Conservation (phyloP, 2,329 filamentous ascomycete genomes). For the Incumbomyces lentus region DNA sequence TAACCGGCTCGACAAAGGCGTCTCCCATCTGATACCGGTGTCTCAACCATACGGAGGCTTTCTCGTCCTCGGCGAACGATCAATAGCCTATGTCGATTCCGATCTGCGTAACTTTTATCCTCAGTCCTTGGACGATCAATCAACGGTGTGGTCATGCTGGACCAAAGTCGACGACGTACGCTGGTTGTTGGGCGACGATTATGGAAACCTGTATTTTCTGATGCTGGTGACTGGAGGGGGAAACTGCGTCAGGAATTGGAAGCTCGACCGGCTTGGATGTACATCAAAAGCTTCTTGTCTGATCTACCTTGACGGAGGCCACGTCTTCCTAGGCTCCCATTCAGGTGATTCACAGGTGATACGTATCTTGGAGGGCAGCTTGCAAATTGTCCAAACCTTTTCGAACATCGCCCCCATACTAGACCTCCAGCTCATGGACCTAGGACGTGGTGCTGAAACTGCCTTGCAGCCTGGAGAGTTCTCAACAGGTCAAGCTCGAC, state of each 20-base stretch:
- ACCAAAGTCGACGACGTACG: conserved; percentile 68
- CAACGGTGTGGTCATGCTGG: conserved; percentile 88
- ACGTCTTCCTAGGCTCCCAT: conserved; percentile 82
- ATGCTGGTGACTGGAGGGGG: conserved; percentile 56
- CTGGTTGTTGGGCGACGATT: conserved; percentile 87
- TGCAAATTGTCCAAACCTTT: conserved; percentile 63
- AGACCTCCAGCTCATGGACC: conserved; percentile 93
- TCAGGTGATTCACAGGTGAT: conserved; percentile 85
- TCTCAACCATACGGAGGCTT: conserved; percentile 55
- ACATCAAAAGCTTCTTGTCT: conserved; percentile 69
- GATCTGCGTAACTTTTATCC: conserved; percentile 57
- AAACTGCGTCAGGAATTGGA: conserved; percentile 60
- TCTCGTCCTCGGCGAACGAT: conserved; percentile 67
- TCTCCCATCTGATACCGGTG: conserved; percentile 53
- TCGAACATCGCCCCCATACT: conserved; percentile 82
- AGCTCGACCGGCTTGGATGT: conserved; percentile 54
- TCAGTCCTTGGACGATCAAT: conserved; percentile 51
- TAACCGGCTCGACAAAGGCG: conserved; percentile 48
- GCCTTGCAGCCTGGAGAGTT: conserved; percentile 69
- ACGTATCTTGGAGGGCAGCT: conserved; percentile 48
- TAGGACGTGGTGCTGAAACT: conserved; percentile 74
- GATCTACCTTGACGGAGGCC: conserved; percentile 62
- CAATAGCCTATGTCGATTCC: conserved; percentile 76
- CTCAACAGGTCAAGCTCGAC: conserved; percentile 84
- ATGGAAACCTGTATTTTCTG: conserved; percentile 74